phyloP scores from a whole-genome alignment of 2,329 filamentous ascomycete species.

The Ascochyta viciae-villosae region DNA sequence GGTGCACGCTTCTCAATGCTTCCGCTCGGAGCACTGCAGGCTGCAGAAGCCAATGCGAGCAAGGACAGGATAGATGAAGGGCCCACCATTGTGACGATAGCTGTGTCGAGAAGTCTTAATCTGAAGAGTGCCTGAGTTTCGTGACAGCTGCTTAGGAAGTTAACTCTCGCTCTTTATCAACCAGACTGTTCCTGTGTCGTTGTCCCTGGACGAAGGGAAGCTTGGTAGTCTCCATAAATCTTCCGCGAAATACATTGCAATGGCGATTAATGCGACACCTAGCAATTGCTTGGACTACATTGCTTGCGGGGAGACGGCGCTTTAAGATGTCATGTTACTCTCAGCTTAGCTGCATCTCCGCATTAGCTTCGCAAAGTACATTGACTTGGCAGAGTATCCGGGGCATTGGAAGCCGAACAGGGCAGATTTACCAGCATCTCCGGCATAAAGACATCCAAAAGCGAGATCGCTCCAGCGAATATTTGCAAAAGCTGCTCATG shows the following conservation, averaged over 20 bases:
- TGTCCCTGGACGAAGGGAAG: constrained; percentile 15
- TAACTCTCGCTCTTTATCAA: constrained; percentile 5
- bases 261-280: constrained; percentile 12
- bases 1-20: constrained; percentile 38
- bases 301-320: constrained; percentile 7
- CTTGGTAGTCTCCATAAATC: constrained; percentile 5
- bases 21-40: constrained; percentile 32
- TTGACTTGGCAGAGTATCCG: constrained; percentile 16
- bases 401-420: constrained; percentile 16
- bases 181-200: background rate
- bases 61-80: constrained; percentile 27
- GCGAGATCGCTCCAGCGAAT: background rate
- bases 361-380: constrained; percentile 17
- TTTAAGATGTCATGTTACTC: constrained; percentile 3
- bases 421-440: background rate
- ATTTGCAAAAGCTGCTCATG: background rate
- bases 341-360: constrained; percentile 1
- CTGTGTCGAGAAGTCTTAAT: background rate
- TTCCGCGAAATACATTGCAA: constrained; percentile 12
- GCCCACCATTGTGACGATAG: constrained; percentile 27
- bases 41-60: constrained; percentile 29
- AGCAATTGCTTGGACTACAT: constrained; percentile 5
- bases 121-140: background rate
- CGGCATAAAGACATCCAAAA: background rate
- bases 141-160: background rate